Conservation (phyloP, 208 protist species). For the Wallacemonas sp. region DNA sequence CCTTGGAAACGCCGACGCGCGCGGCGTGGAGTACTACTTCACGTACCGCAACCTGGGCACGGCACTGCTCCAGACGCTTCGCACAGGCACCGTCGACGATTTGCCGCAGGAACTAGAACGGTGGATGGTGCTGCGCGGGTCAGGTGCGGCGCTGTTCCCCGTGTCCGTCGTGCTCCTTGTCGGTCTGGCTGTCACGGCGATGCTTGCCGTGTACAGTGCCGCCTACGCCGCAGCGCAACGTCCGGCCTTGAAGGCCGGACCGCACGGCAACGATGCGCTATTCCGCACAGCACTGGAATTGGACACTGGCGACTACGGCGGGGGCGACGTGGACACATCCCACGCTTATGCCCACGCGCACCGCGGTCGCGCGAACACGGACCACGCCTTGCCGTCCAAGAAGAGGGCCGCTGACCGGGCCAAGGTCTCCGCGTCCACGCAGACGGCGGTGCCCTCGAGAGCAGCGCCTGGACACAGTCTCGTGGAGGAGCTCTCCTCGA, state of each 20-base stretch:
- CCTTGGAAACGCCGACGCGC: background rate
- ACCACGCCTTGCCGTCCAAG: too few relatives aligned
- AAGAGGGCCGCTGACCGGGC: too few relatives aligned
- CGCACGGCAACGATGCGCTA: too few relatives aligned
- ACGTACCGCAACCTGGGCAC: constrained; percentile 38
- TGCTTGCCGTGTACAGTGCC: constrained; percentile 2
- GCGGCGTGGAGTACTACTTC: constrained; percentile 21
- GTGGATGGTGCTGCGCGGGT: constrained; percentile 43
- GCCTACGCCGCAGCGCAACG: background rate
- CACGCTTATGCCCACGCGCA: too few relatives aligned
- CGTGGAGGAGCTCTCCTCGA: background rate
- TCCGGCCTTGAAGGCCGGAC: too few relatives aligned
- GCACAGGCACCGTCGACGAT: constrained; percentile 43
- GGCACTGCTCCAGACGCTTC: constrained; percentile 39
- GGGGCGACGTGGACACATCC: too few relatives aligned
- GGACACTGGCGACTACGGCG: too few relatives aligned
- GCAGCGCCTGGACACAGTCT: background rate
- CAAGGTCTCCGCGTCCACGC: background rate
- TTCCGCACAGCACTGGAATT: too few relatives aligned
- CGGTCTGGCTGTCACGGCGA: background rate
- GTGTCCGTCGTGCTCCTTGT: constrained; percentile 29
- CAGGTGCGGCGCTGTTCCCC: constrained; percentile 35
- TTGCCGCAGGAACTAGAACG: constrained; percentile 47
- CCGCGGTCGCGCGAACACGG: too few relatives aligned
- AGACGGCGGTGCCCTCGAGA: background rate